Conservation (phyloP, 441 rosid genomes). For the Populus hybrid region DNA sequence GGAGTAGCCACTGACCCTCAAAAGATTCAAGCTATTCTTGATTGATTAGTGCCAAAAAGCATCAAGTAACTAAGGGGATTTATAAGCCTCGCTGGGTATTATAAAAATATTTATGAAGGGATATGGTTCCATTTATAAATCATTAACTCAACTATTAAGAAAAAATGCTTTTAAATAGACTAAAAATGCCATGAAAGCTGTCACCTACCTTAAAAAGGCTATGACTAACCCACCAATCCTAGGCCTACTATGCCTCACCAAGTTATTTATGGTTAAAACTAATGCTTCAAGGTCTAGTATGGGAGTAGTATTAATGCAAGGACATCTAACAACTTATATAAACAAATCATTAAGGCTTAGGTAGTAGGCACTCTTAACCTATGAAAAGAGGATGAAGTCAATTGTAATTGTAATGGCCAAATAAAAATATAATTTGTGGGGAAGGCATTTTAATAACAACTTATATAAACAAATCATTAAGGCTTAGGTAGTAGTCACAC, state of each 20-base stretch:
- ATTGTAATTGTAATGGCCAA: not conserved
- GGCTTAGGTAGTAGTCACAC: not conserved
- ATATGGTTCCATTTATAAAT: not conserved
- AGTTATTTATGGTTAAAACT: not conserved
- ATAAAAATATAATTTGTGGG: not conserved
- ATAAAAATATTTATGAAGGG: not conserved
- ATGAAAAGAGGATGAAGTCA: not conserved
- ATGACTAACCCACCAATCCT: not conserved
- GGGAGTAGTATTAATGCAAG: not conserved
- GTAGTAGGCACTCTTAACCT: not conserved
- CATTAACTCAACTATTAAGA: not conserved
- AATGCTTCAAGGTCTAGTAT: not conserved
- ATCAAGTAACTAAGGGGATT: not conserved
- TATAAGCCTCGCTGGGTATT: not conserved
- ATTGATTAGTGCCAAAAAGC: not conserved
- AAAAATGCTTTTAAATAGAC: not conserved
- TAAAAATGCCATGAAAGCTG: not conserved
- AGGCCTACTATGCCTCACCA: not conserved
- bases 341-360: not conserved
- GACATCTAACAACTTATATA: not conserved
- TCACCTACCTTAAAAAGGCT: not conserved
- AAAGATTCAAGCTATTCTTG: not conserved
- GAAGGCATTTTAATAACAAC: not conserved
- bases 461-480: not conserved
- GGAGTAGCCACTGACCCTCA: not conserved